Conservation (phyloP, 179 eudicot genomes). For the Beta corolliflora region DNA sequence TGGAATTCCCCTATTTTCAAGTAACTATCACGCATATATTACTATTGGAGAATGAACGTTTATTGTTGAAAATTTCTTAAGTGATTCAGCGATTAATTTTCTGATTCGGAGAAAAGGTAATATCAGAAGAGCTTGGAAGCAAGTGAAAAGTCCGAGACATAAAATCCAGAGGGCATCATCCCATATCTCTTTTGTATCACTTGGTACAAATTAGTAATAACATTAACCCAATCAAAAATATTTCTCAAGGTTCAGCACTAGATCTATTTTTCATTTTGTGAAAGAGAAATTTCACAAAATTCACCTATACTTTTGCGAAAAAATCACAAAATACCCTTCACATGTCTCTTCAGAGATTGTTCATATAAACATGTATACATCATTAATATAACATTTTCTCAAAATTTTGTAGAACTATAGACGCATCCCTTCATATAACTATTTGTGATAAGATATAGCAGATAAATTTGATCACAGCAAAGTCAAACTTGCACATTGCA, state of each 20-base stretch:
- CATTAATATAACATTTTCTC: too few species aligned
- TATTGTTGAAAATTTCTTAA: background rate
- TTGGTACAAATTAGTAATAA: background rate
- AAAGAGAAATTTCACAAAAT: too few species aligned
- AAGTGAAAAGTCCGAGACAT: background rate
- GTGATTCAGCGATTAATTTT: conserved; percentile 6
- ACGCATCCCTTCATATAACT: background rate
- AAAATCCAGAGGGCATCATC: conserved; percentile 11
- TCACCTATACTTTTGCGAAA: too few species aligned
- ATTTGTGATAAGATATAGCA: too few species aligned
- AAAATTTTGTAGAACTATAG: too few species aligned
- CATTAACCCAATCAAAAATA: background rate
- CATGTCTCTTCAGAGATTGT: too few species aligned
- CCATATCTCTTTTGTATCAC: conserved; percentile 11
- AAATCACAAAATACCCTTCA: too few species aligned
- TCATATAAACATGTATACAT: background rate
- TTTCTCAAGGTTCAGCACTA: background rate
- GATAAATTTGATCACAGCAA: background rate
- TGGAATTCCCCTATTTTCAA: background rate
- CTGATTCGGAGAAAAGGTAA: background rate
- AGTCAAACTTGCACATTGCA: background rate
- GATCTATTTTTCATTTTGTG: background rate
- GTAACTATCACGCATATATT: background rate
- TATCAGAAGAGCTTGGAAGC: background rate
- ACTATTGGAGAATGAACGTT: background rate